Conservation (phyloP, 2,329 filamentous ascomycete genomes). For the Penicillium digitatum region DNA sequence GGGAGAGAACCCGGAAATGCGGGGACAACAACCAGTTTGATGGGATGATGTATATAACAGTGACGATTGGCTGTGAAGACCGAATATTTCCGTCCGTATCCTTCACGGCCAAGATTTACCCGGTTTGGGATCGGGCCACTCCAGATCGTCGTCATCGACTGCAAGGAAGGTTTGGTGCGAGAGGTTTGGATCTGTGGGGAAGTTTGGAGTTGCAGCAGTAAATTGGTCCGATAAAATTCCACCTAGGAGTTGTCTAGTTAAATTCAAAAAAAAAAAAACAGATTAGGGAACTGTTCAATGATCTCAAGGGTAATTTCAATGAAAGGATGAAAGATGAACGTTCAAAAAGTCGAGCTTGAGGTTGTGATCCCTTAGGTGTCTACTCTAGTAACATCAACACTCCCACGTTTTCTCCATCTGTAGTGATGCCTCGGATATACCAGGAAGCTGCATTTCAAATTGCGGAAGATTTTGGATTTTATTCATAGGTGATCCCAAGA, state of each 20-base stretch:
- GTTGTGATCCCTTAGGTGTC: neutral
- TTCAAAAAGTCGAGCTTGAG: neutral
- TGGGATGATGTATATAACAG: neutral
- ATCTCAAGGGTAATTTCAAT: too few relatives aligned
- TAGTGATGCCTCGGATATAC: neutral
- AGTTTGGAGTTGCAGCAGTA: neutral
- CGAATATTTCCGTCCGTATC: slow-evolving; percentile 2
- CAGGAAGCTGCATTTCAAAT: neutral
- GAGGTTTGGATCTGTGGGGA: slow-evolving; percentile 10
- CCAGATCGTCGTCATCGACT: slow-evolving; percentile 19
- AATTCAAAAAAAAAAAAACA: too few relatives aligned
- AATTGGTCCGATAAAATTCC: neutral
- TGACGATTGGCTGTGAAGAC: neutral
- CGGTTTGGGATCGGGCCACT: neutral
- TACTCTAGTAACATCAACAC: neutral
- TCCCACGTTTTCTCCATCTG: neutral
- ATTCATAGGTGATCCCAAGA: neutral
- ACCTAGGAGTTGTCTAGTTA: neutral
- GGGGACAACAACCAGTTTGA: neutral
- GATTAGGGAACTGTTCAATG: neutral
- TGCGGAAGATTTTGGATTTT: neutral
- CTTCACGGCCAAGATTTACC: slow-evolving; percentile 1
- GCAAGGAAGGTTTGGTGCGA: slow-evolving; percentile 11
- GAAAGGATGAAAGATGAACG: neutral
- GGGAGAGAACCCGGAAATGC: slow-evolving; percentile 1